Evolutionary conservation across 495 filamentous ascomycete genomes (phyloP).

Genomic region (Penicillium soppii): DNA sequence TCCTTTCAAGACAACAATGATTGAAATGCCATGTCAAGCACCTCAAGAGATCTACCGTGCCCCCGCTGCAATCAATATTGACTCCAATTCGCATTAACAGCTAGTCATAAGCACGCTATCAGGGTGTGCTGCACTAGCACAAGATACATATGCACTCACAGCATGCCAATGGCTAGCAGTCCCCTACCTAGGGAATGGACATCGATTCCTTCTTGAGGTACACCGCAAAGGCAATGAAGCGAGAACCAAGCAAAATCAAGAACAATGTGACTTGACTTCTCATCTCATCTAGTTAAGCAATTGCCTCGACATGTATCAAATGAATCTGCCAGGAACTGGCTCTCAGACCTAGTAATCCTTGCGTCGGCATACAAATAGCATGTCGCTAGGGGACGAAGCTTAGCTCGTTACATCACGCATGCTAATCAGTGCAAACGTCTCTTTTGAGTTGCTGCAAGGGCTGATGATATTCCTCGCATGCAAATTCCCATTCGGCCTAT

Average conservation of each 20-base stretch:
- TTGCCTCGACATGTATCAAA: constrained; percentile 9
- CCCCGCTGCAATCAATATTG: background rate
- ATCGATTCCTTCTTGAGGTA: too few relatives aligned
- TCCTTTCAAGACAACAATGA: too few relatives aligned
- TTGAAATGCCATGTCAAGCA: too few relatives aligned
- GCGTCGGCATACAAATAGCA: constrained; percentile 36
- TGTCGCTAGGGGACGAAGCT: constrained; percentile 35
- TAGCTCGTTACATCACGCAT: constrained; percentile 38
- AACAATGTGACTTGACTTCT: too few relatives aligned
- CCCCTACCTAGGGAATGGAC: too few relatives aligned
- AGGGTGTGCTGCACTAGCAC: too few relatives aligned
- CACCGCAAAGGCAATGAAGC: too few relatives aligned
- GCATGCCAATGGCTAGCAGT: too few relatives aligned
- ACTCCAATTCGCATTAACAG: background rate
- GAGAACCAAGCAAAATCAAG: too few relatives aligned
- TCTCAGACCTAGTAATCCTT: constrained; percentile 36
- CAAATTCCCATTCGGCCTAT: constrained; percentile 16
- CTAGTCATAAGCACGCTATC: constrained; percentile 4
- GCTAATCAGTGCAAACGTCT: constrained; percentile 44
- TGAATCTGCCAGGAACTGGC: constrained; percentile 24
- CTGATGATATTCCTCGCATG: constrained; percentile 47
- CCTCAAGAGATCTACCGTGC: background rate
- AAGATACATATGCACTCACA: too few relatives aligned
- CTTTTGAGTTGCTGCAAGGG: constrained; percentile 49
- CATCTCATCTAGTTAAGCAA: too few relatives aligned